Evolutionary conservation across 1,284 basidiomycete genomes (phyloP), one percentile per base, ranked within the genome.

Genomic region (Ustilago xerochloae): DNA sequence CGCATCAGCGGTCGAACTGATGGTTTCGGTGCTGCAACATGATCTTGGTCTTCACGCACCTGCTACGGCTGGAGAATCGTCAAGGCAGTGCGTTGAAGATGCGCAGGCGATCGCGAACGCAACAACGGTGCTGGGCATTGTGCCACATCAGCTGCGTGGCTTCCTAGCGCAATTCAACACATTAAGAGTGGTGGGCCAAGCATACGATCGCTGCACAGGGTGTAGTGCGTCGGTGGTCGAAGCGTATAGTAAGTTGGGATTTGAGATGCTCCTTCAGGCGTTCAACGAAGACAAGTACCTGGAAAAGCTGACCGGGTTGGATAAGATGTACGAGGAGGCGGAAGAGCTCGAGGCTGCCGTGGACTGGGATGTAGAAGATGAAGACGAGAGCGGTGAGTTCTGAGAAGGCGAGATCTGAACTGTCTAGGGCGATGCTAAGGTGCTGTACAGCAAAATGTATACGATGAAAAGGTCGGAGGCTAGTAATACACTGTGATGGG

Each of bases 71-170:
- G 64, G 70, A 15, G 70, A 67, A 15, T 48, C 65, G 22, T 54
- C 55, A 16, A 60, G 45, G 35, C 52, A 54, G 32, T 24, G 60
- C 41, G 33, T 41, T 13, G 65, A 68, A 30, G 56, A 68, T 33
- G 52, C 65, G n/a, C 63, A 50, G 41, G 63, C 47, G n/a, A 45
- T 61, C 35, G 72, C 56, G 2, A 53, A 59, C 46, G 65, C 71
- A 7, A 62, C 51, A 4, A 78, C 65, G 0, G 72, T 66, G 7
- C 65, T 98, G 1, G 95, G 95, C 0, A 86, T 91, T 3, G 91
- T 97, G 0, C 96, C 96, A 1, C 97, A 99, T 84, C 96, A 98
- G 83, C 87, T 99, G 6, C 90, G 97, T 0, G 97, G 95, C 0
- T 93, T 90, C 86, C 87, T 99, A 9, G 89, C 90, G 5, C 90